A percentile compares a stretch with the other conserved stretches of the same genome.
phyloP scores from a whole-genome alignment of 371 early-diverging fungal genomes.

The Thermomucor indicae-seudaticae region DNA sequence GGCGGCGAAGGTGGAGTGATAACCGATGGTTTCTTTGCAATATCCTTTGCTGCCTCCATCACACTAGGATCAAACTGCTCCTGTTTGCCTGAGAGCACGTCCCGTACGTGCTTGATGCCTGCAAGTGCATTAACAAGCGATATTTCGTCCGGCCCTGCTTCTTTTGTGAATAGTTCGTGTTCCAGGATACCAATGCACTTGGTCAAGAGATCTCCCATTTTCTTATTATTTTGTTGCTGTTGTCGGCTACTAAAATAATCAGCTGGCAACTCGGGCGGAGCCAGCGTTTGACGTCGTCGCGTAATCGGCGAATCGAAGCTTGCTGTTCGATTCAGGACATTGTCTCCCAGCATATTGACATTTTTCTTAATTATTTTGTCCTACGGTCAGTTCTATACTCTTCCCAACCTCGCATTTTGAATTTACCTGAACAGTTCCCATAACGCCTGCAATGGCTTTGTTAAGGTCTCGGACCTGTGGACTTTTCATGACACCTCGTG shows the following conservation, averaged over 20 bases:
- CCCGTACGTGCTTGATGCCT: conserved; percentile 60
- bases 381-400: neutral
- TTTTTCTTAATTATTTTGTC: conserved; percentile 31
- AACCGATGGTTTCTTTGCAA: neutral
- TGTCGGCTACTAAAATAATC: conserved; percentile 2
- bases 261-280: conserved; percentile 24
- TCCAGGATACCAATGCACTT: conserved; percentile 54
- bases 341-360: conserved; percentile 39
- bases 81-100: conserved; percentile 51
- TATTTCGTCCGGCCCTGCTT: conserved; percentile 22
- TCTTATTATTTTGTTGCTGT: conserved; percentile 21
- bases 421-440: conserved; percentile 48
- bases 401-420: neutral
- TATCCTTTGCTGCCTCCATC: conserved; percentile 13
- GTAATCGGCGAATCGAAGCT: conserved; percentile 6
- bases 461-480: conserved; percentile 59
- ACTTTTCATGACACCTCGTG: conserved; percentile 56
- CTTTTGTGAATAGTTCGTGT: conserved; percentile 29
- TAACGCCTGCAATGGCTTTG: conserved; percentile 57
- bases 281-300: conserved; percentile 23
- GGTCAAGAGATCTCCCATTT: conserved; percentile 52
- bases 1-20: neutral
- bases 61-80: conserved; percentile 45
- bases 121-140: conserved; percentile 40
- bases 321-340: conserved; percentile 16